phyloP scores from a whole-genome alignment of 2,329 filamentous ascomycete genomes.

The Cyclaneusma minus region DNA sequence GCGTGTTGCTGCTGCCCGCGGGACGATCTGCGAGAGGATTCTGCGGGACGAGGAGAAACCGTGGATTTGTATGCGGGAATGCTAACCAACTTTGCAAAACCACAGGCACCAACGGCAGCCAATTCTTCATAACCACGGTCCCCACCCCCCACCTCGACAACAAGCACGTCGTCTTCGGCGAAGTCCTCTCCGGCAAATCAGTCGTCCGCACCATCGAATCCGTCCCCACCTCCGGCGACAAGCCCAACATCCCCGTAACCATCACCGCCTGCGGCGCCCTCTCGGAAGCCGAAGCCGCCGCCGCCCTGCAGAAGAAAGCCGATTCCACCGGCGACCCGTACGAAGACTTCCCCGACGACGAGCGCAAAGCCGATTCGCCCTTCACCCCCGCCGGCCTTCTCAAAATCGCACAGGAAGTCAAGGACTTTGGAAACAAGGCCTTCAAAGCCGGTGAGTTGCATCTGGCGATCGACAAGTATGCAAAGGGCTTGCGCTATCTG shows the following conservation, averaged over 20 bases:
- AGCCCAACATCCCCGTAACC: constrained; percentile 55
- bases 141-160: constrained; percentile 86
- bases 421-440: constrained; percentile 81
- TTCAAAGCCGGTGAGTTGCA: constrained; percentile 66
- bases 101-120: constrained; percentile 79
- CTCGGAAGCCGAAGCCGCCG: constrained; percentile 49
- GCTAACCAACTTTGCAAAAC: background rate
- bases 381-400: constrained; percentile 54
- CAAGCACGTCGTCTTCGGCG: constrained; percentile 96
- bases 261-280: constrained; percentile 82
- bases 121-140: constrained; percentile 97
- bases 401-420: constrained; percentile 70
- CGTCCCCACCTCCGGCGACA: constrained; percentile 60
- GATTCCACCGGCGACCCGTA: constrained; percentile 81
- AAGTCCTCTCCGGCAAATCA: constrained; percentile 86
- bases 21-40: no score
- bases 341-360: constrained; percentile 92
- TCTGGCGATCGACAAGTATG: constrained; percentile 76
- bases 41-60: no score
- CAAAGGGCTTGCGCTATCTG: constrained; percentile 81
- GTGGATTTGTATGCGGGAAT: no score
- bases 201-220: constrained; percentile 85
- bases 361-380: constrained; percentile 35
- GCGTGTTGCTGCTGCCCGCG: no score
- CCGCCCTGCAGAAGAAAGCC: constrained; percentile 50